A percentile compares a stretch with the other conserved stretches of the same genome.
Conservation (phyloP, 345 rosid species). For the Corymbia maculata region DNA sequence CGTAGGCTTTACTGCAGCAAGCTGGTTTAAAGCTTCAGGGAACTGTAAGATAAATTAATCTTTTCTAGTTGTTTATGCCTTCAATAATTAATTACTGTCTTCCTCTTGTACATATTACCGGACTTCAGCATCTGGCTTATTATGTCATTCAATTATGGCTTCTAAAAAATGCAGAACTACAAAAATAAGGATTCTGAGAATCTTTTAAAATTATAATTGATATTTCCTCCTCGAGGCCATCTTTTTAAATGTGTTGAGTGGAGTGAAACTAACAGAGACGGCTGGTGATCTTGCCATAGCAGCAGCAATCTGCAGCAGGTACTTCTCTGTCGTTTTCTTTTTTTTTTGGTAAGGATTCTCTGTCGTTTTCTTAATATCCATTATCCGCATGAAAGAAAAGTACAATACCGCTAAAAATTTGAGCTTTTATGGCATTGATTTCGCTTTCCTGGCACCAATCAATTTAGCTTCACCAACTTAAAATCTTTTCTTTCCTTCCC, state of each 20-base stretch:
- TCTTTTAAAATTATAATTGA: neutral
- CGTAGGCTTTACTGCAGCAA: constrained; percentile 85
- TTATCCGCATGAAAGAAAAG: neutral
- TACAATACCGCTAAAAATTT: neutral
- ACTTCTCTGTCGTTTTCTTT: too few relatives aligned
- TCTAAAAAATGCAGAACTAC: neutral
- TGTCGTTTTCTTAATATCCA: too few relatives aligned
- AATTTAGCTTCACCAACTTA: too few relatives aligned
- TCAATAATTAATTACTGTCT: neutral
- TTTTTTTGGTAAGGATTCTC: too few relatives aligned
- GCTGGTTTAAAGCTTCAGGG: constrained; percentile 83
- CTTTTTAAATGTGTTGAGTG: constrained; percentile 77
- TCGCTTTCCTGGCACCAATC: too few relatives aligned
- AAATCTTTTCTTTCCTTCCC: neutral
- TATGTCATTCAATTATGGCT: neutral
- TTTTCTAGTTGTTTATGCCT: neutral
- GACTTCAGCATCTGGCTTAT: neutral
- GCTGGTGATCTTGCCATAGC: constrained; percentile 95
- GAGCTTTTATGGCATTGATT: too few relatives aligned
- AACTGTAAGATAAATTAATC: constrained; percentile 29
- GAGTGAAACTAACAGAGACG: constrained; percentile 64
- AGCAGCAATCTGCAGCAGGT: constrained; percentile 95
- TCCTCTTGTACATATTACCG: neutral
- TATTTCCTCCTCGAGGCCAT: constrained; percentile 30
- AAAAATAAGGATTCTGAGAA: neutral